Base-by-base conservation (phyloP, 2,329 filamentous ascomycete genomes). In the Aspergillus quadricinctus region DNA sequence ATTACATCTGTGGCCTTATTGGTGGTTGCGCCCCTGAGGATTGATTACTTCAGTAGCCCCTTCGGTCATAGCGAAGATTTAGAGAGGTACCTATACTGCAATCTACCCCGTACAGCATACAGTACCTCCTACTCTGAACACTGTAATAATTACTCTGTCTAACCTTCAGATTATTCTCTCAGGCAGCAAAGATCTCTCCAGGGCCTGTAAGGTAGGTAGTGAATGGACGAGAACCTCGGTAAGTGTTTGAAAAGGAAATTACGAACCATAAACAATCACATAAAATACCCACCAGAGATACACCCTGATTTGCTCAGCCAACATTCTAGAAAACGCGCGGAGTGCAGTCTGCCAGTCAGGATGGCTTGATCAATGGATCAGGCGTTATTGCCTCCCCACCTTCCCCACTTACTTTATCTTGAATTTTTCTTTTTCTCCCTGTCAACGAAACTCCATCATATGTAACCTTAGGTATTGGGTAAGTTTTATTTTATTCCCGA, bases 291-390 rank as follows among this genome's bases (percentile, higher is more conserved):
- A 35, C 11, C 3, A 17, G 7, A 2, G 31, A 17, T 6, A 37
- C 31, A 17, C 17, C 2, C 31, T 37, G 31, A 37, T 37, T 37
- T 37, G 31, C 31, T 43, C 57, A 53, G 54, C 53, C 54, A 41
- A 48, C 40, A 54, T 61, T 61, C 58, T 61, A 59, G 58, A 60
- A 61, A 49, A 53, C 50, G 49, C 50, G 53, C 53, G 19, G 50
- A 58, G 57, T 52, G 14, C 31, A 17, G 31, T 17, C 23, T 23
- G 23, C 23, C 23, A 23, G 23, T 23, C 23, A 23, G 23, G 23
- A 59, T 57, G 51, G 51, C 31, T 56, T 56, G 58, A 46, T 60
- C 54, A 50, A 58, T 50, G 31, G 31, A 35, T 35, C 11, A 17
- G 31, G 31, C 31, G 11, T 35, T 14, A 5, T 17, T 4, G 31